Evolutionary conservation across 805 yeast genomes (phyloP), one percentile per base, ranked within the genome.

Genomic region (Lipomyces sp.): DNA sequence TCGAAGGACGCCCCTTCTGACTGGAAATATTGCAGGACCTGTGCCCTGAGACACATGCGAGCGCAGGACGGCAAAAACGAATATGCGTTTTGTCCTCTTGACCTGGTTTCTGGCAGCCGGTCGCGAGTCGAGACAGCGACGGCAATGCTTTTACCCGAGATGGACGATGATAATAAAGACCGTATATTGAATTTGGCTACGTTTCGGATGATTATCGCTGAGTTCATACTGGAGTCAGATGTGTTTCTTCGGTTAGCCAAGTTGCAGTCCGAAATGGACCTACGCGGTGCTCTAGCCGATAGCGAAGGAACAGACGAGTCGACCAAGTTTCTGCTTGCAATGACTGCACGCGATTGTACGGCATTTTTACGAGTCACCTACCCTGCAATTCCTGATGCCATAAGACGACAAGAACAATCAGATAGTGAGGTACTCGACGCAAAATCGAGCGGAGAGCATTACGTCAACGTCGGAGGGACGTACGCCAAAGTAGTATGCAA

Each of bases 331-430:
- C 66, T 74, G 11, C 57, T 74, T 28, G 75, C 77, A 3, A 80
- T 80, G 84, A 70, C 83, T 0, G 63, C 75, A 29, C 68, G 85
- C 32, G 85, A 80, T 61, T 80, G 80, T 24, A 80, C 83, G 0
- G 59, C 81, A 16, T 73, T 80, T 45, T 56, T 79, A 16, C 73
- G 74, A 45, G 66, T 75, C 45, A 40, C 33, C 8, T 37, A 23
- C 14, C 28, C 11, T 6, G 21, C 18, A 16, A 4, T 4, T 14
- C 39, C n/a, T 11, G 70, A 67, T 18, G 18, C 10, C 16, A 29
- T 11, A 26, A 21, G 24, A 22, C 29, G 28, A 14, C 26, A 42
- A 4, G 22, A 11, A n/a, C n/a, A n/a, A n/a, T n/a, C n/a, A n/a
- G n/a, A n/a, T 16, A 8, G 18, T 4, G 19, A 10, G 8, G 33